These are phyloP conservation scores for Vigna nakashimae DNA, from an alignment of 306 rosid species.

Conservation along the genomic window DNA sequence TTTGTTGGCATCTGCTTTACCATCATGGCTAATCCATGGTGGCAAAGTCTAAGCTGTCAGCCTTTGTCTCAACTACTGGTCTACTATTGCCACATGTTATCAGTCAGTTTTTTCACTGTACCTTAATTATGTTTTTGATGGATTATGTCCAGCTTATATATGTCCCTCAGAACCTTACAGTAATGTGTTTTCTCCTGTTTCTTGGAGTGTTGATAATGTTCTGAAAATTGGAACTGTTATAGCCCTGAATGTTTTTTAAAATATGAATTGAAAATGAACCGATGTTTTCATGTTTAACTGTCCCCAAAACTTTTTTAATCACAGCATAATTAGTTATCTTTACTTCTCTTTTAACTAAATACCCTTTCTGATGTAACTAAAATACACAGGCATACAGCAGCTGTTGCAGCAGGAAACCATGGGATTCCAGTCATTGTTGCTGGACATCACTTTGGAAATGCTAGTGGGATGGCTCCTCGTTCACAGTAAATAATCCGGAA, in stretches of 20 bases:
- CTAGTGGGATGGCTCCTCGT: constrained; percentile 99
- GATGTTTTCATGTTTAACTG: background rate
- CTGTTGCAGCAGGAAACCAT: constrained; percentile 98
- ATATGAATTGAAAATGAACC: constrained; percentile 32
- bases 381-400: constrained; percentile 87
- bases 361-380: constrained; percentile 47
- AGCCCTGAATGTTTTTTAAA: constrained; percentile 3
- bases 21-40: constrained; percentile 12
- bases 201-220: constrained; percentile 4
- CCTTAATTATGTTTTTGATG: constrained; percentile 18
- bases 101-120: background rate
- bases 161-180: too few relatives aligned
- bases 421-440: constrained; percentile 96
- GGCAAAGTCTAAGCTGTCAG: background rate
- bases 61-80: constrained; percentile 6
- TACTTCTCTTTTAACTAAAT: constrained; percentile 29
- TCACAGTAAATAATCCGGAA: constrained; percentile 80
- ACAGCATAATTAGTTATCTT: constrained; percentile 25
- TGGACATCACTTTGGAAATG: constrained; percentile 93
- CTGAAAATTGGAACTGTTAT: constrained; percentile 12
- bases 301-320: constrained; percentile 5
- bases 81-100: constrained; percentile 7
- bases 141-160: constrained; percentile 22
- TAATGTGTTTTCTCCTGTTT: background rate
- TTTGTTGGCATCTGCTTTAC: constrained; percentile 4